These are phyloP conservation scores for Penicillium sp. DNA, from an alignment of 2,329 filamentous ascomycete species.

Conservation along the genomic window DNA sequence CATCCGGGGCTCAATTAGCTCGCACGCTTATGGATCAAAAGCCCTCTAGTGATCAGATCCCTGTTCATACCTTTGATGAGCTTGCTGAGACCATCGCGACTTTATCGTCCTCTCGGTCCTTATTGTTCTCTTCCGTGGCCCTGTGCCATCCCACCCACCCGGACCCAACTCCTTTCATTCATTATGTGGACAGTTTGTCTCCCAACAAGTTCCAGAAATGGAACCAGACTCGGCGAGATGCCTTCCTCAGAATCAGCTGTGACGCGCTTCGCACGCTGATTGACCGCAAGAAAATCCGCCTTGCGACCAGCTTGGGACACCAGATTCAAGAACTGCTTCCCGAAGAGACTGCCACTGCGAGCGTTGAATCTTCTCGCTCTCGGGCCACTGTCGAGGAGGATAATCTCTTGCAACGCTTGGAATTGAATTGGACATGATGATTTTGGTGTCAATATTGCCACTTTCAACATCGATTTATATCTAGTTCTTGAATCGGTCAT, in stretches of 20 bases:
- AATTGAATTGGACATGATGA: constrained; percentile 20
- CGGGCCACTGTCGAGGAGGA: constrained; percentile 32
- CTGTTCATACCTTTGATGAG: constrained; percentile 41
- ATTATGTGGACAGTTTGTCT: constrained; percentile 35
- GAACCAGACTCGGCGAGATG: constrained; percentile 33
- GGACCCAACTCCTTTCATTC: constrained; percentile 39
- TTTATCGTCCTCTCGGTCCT: constrained; percentile 30
- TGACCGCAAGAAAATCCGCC: constrained; percentile 38
- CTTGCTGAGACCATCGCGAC: constrained; percentile 35
- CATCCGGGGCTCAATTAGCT: constrained; percentile 36
- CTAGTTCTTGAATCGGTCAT: background rate
- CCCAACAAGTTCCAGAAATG: constrained; percentile 28
- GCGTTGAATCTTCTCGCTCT: constrained; percentile 22
- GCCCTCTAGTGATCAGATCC: constrained; percentile 34
- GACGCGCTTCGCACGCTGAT: constrained; percentile 48
- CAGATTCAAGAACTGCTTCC: constrained; percentile 41
- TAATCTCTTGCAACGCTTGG: constrained; percentile 34
- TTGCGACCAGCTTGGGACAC: constrained; percentile 39
- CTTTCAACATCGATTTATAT: background rate
- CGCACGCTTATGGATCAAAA: constrained; percentile 34
- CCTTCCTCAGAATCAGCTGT: constrained; percentile 43
- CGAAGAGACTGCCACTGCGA: constrained; percentile 26
- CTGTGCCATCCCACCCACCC: constrained; percentile 49
- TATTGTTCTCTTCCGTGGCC: constrained; percentile 39
- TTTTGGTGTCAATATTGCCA: background rate